Evolutionary conservation across 2,329 filamentous ascomycete species (phyloP), one percentile per base, ranked within the genome.

Genomic region (Allantophomopsis cytisporea): DNA sequence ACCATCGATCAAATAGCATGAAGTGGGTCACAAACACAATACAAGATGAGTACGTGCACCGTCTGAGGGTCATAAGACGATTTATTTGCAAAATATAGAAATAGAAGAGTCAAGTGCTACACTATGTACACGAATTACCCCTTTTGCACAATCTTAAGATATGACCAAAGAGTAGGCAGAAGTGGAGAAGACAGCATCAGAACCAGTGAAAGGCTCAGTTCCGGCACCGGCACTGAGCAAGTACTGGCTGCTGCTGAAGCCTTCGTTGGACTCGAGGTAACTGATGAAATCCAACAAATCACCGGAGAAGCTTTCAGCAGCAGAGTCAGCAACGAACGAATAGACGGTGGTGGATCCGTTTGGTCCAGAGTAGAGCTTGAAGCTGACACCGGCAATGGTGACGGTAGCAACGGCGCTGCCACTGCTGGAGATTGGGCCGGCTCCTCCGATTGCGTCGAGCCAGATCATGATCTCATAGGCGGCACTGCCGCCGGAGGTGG

Each of bases 381-480:
- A 82, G 14, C 50, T 56, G 21, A 59, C 54, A 32, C 71, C 73
- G 31, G 55, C 70, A 41, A 80, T 61, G 12, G 61, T 71, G 12
- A 67, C 60, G 1, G 64, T 73, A 3, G 68, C 71, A 46, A 78
- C 62, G 6, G 70, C 48, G 15, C 57, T 60, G 38, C 73, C 72
- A 21, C 63, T 68, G 40, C 58, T 54, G 39, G 64, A 67, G 49
- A 79, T 74, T 17, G 73, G 71, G 5, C 73, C 71, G 2, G 70
- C 71, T 38, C 68, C 67, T 18, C 69, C 72, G 35, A 76, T 56
- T 21, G 69, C 70, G 3, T 59, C 65, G 20, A 73, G 58, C 76
- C 76, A 81, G 47, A 81, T 65, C 76, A 81, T 81, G 48, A 80
- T 61, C 57, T 80, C 76, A 50, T 73, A 78, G 48, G 72, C 61